These are phyloP conservation scores for Syzygium malaccense DNA, from an alignment of 441 rosid species.

Conservation along the genomic window DNA sequence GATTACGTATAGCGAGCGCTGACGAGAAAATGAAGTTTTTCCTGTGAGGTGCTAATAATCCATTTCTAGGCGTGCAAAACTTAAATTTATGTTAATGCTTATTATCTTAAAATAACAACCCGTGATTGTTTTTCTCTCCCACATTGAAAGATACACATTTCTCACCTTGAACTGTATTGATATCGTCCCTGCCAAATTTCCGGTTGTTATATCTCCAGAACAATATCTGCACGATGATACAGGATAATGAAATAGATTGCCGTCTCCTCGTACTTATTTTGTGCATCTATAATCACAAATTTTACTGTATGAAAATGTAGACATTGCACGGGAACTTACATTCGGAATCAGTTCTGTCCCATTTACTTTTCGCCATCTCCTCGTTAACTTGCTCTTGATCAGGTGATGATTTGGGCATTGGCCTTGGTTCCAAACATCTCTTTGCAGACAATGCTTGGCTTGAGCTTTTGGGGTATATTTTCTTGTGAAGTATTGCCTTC, in stretches of 20 bases:
- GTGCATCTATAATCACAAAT: background rate
- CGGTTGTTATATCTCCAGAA: background rate
- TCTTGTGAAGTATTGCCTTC: background rate
- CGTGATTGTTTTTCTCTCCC: background rate
- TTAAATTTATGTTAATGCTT: background rate
- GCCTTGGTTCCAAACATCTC: background rate
- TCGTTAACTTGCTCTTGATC: background rate
- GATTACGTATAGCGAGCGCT: background rate
- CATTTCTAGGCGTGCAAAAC: background rate
- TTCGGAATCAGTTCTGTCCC: background rate
- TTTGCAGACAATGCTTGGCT: background rate
- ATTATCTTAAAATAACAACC: background rate
- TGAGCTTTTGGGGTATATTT: background rate
- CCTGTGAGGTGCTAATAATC: background rate
- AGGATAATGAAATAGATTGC: background rate
- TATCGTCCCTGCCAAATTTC: background rate
- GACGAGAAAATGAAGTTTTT: background rate
- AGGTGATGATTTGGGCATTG: background rate
- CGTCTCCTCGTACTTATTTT: no score
- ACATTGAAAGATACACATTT: background rate
- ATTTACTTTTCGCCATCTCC: background rate
- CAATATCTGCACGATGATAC: background rate
- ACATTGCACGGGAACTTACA: background rate
- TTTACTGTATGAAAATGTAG: background rate
- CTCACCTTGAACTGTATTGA: background rate